Conservation (phyloP, 1,139 yeast genomes). For the Lodderomyces parapsilosis region DNA sequence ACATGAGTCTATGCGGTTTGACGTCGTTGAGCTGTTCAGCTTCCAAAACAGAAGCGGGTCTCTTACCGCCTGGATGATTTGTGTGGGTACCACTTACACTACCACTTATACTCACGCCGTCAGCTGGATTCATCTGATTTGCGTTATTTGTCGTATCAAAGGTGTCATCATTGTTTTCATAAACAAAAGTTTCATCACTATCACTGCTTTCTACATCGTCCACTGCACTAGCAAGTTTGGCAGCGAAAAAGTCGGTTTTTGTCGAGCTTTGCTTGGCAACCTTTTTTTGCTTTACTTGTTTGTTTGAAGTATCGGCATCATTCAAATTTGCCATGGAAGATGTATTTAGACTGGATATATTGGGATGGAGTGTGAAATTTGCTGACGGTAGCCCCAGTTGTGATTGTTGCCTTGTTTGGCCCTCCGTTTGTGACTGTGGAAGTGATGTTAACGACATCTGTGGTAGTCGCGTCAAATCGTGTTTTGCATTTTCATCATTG, state of each 20-base stretch:
- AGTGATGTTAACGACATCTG: slow-evolving; percentile 1
- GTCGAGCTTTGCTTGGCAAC: slow-evolving; percentile 41
- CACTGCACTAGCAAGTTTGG: slow-evolving; percentile 89
- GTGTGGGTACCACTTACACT: slow-evolving; percentile 8
- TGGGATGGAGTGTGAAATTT: slow-evolving; percentile 13
- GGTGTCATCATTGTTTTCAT: slow-evolving; percentile 51
- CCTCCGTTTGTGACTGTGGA: slow-evolving; percentile 1
- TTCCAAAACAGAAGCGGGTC: slow-evolving; percentile 8
- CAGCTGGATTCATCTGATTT: slow-evolving; percentile 9
- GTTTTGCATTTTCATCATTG: slow-evolving; percentile 1
- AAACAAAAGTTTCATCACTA: slow-evolving; percentile 91
- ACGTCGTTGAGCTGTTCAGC: slow-evolving; percentile 2
- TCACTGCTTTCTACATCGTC: slow-evolving; percentile 86
- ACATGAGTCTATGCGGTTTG: slow-evolving; percentile 2
- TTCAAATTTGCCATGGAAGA: slow-evolving; percentile 5
- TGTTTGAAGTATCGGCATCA: slow-evolving; percentile 8
- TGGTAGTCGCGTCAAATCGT: slow-evolving; percentile 1
- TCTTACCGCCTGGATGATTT: slow-evolving; percentile 2
- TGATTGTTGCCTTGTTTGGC: slow-evolving; percentile 4
- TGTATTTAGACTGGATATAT: slow-evolving; percentile 11
- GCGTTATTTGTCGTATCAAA: slow-evolving; percentile 13
- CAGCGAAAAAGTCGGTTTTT: slow-evolving; percentile 91
- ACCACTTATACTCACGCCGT: slow-evolving; percentile 15
- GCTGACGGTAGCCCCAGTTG: slow-evolving; percentile 5
- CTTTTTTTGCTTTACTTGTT: slow-evolving; percentile 20